A percentile compares a stretch with the other conserved stretches of the same genome.
These are phyloP conservation scores for Fusarium guadeloupense DNA, from an alignment of 2,329 filamentous ascomycete species.

Conservation along the genomic window DNA sequence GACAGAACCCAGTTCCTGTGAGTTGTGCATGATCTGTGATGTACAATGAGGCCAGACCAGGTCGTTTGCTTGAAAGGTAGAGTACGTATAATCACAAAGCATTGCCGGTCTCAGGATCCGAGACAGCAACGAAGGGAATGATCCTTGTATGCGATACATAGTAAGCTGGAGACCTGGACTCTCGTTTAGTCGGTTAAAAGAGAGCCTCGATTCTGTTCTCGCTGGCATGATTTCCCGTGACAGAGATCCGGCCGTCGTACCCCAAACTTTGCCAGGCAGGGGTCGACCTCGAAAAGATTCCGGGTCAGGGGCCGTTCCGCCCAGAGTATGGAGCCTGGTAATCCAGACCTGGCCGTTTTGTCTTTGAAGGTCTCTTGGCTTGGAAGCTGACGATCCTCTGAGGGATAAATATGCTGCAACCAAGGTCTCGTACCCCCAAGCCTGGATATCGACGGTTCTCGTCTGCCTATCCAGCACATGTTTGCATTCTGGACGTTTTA, in stretches of 20 bases:
- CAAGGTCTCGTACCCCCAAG: constrained; percentile 25
- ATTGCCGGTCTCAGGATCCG: constrained; percentile 21
- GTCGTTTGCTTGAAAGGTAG: constrained; percentile 4
- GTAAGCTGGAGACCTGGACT: neutral
- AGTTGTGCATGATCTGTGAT: neutral
- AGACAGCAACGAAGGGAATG: neutral
- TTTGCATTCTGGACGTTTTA: neutral
- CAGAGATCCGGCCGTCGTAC: constrained; percentile 8
- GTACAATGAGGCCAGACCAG: neutral
- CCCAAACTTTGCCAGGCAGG: constrained; percentile 5
- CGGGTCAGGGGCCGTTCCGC: constrained; percentile 17
- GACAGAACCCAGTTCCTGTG: neutral
- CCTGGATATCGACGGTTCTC: constrained; percentile 15
- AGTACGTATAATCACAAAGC: neutral
- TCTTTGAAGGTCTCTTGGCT: constrained; percentile 2
- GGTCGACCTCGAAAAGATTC: constrained; percentile 11
- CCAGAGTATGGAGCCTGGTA: constrained; percentile 13
- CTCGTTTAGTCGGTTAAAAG: constrained; percentile 38
- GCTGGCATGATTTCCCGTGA: constrained; percentile 12
- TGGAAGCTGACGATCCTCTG: constrained; percentile 1
- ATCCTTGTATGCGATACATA: constrained; percentile 7
- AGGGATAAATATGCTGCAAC: constrained; percentile 22
- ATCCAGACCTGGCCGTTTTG: constrained; percentile 18
- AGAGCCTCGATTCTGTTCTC: constrained; percentile 3
- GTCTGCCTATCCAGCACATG: constrained; percentile 1